phyloP scores from a whole-genome alignment of 306 rosid species.

The Prunus kanzakura region DNA sequence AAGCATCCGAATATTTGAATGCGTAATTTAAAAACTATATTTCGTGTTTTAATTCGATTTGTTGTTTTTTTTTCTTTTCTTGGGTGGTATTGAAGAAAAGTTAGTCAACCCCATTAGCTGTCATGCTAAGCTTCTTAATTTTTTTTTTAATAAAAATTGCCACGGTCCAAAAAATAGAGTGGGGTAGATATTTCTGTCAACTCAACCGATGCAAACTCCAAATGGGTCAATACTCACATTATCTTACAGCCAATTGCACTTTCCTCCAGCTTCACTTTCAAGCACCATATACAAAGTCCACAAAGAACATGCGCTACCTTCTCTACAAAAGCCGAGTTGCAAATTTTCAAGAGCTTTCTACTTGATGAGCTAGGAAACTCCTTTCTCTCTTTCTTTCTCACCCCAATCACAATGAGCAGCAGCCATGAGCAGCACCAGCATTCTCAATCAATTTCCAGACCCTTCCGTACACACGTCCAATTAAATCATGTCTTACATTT shows the following conservation, averaged over 20 bases:
- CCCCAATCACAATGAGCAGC: constrained; percentile 1
- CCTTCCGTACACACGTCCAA: not conserved
- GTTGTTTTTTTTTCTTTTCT: not conserved
- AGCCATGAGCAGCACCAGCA: constrained; percentile 5
- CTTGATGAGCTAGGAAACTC: not conserved
- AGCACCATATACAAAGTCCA: too few relatives aligned
- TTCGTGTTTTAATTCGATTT: not conserved
- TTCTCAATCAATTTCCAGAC: not conserved
- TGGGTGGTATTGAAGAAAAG: not conserved
- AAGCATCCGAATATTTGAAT: not conserved
- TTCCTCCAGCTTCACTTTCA: too few relatives aligned
- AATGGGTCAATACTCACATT: too few relatives aligned
- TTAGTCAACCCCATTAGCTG: not conserved
- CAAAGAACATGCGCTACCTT: not conserved
- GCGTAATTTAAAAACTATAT: too few relatives aligned
- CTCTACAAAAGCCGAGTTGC: not conserved
- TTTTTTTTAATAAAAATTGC: not conserved
- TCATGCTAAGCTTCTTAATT: not conserved
- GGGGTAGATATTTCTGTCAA: not conserved
- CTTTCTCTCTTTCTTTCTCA: not conserved
- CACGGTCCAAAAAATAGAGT: too few relatives aligned
- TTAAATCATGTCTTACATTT: constrained; percentile 22
- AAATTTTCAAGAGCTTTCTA: not conserved
- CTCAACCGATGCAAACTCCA: not conserved
- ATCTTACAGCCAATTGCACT: too few relatives aligned